A percentile compares a stretch with the other conserved stretches of the same genome.
Conservation (phyloP, 257 asterid genomes). For the Solanum chaucha region DNA sequence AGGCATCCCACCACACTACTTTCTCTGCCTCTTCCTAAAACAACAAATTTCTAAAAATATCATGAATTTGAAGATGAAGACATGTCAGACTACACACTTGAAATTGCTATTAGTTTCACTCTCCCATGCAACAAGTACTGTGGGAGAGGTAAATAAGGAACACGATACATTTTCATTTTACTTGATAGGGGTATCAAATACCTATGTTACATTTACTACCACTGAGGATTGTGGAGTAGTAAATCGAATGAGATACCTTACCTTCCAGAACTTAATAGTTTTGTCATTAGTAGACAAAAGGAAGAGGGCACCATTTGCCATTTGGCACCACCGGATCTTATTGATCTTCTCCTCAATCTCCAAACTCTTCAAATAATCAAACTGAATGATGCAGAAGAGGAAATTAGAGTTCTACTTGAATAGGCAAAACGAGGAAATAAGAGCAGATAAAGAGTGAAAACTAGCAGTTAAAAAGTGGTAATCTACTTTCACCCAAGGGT, state of each 20-base stretch:
- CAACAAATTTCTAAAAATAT: not conserved
- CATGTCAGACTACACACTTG: not conserved
- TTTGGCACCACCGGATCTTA: constrained; percentile 85
- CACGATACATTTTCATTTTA: not conserved
- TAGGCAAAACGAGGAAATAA: constrained; percentile 5
- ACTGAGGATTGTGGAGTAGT: not conserved
- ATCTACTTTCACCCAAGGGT: not conserved
- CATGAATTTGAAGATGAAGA: not conserved
- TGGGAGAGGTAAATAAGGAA: not conserved
- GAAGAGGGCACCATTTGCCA: constrained; percentile 63
- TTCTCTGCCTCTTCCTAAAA: not conserved
- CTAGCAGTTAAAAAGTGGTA: not conserved
- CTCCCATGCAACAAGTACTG: not conserved
- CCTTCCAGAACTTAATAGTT: constrained; percentile 84
- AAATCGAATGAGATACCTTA: constrained; percentile 10
- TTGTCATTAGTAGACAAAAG: constrained; percentile 78
- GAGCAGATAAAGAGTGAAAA: not conserved
- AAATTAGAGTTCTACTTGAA: not conserved
- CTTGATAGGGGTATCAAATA: not conserved
- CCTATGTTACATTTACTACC: not conserved
- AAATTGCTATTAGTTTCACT: not conserved
- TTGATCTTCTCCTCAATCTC: constrained; percentile 88
- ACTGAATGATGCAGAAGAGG: constrained; percentile 23
- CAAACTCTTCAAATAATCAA: constrained; percentile 78
- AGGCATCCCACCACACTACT: not conserved